Base-by-base conservation (phyloP, 352 stramenopile genomes). In the Globisporangium orthogonon region DNA sequence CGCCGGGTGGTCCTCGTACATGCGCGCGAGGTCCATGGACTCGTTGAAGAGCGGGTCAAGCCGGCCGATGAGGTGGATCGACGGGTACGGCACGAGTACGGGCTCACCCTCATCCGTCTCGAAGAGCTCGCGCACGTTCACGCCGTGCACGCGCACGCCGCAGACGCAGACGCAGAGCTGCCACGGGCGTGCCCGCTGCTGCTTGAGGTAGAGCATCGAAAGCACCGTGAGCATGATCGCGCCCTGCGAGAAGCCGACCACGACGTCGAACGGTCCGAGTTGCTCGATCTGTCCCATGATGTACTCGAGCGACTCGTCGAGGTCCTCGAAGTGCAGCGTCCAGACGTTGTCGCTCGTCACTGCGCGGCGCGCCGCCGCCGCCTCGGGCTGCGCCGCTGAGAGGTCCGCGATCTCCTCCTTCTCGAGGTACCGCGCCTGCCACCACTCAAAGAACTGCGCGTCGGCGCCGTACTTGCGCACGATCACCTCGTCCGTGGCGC, bases 181-280 rank as follows among this genome's bases (percentile, higher is more conserved):
- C 74, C 74, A 83, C 54, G 61, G 66, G 5, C 40, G 56, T 56
- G 55, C 40, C 31, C 53, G 58, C 51, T 71, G 54, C 61, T 65
- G 61, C 51, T 73, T 54, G 30, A 73, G 54, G 33, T 73, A 72
- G 35, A 70, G 61, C 62, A 70, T 71, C 41, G 64, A 67, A 9
- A 78, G 66, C 39, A 75, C 58, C 10, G 72, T 76, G 37, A 76
- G 53, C 58, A 86, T 69, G 44, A 73, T 70, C 3, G 72, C 65
- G 40, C 77, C 77, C 45, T 87, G 77, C 3, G 74, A 87, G 53
- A 87, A 87, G 1, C 74, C 73, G 28, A 83, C 55, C 10, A 78
- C 67, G 31, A 81, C 67, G 56, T 87, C 76, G 37, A 80, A 76
- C 14, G 74, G 72, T 2, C 72, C 74, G 10, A 74, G 50, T 28